phyloP scores from a whole-genome alignment of 805 yeast genomes.

The Komagataella pastoris region DNA sequence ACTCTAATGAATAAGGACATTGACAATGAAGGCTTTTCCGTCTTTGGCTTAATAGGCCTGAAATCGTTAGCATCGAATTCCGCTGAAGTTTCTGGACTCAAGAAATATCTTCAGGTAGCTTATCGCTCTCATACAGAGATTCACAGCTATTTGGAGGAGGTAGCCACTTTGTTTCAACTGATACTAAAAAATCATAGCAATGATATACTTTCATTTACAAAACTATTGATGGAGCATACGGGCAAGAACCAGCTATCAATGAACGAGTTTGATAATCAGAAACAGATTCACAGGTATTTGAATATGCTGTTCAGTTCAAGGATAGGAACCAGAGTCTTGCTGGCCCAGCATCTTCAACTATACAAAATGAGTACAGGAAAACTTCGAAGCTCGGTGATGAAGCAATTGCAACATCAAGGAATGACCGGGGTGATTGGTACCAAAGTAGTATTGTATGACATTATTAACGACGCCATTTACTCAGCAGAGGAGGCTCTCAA shows the following conservation, averaged over 20 bases:
- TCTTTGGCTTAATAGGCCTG: neutral
- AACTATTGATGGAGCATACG: neutral
- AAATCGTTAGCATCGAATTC: neutral
- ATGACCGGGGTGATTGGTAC: constrained; percentile 1
- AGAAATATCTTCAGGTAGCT: neutral
- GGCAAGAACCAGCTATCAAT: neutral
- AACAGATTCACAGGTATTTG: neutral
- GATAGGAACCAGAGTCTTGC: neutral
- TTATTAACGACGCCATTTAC: neutral
- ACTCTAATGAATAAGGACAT: neutral
- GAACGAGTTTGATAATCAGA: neutral
- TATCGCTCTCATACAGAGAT: neutral
- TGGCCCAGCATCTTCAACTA: neutral
- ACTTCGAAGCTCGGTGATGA: neutral
- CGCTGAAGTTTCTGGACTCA: neutral
- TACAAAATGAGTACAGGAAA: neutral
- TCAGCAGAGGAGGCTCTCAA: neutral
- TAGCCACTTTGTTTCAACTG: neutral
- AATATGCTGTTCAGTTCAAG: neutral
- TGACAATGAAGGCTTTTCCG: neutral
- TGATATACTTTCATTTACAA: neutral
- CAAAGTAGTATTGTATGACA: neutral
- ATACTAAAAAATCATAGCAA: neutral
- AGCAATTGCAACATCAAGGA: neutral
- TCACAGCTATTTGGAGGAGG: neutral